Evolutionary conservation across 495 filamentous ascomycete species (phyloP).

Genomic region (Daldinia grandis): DNA sequence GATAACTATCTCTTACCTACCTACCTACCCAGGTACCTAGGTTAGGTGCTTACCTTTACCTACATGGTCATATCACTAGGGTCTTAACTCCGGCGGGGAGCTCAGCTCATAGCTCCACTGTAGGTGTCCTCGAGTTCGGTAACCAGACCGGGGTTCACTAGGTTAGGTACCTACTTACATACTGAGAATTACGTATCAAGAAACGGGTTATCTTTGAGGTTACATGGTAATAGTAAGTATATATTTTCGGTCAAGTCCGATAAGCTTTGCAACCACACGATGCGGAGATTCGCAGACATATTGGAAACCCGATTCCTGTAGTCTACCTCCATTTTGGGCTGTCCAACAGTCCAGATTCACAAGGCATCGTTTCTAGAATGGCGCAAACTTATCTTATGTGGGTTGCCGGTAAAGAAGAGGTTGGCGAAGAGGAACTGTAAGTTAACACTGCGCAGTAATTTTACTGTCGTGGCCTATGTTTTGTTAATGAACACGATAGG

Average conservation of each 20-base stretch:
- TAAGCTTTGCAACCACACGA: not conserved
- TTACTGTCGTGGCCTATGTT: not conserved
- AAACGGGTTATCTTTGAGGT: not conserved
- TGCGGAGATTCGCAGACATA: not conserved
- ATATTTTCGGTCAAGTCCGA: not conserved
- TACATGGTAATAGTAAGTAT: no score
- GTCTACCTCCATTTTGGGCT: not conserved
- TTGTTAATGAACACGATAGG: constrained; percentile 18
- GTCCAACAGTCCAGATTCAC: not conserved
- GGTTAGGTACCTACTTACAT: no score
- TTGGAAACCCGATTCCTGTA: not conserved
- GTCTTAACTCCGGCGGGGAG: not conserved
- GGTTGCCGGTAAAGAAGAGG: constrained; percentile 43
- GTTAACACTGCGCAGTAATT: not conserved
- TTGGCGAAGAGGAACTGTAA: constrained; percentile 43
- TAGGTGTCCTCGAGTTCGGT: not conserved
- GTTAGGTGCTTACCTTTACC: no score
- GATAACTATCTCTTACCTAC: no score
- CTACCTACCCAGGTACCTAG: no score
- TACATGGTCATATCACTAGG: not conserved
- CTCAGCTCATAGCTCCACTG: not conserved
- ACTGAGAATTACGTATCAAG: no score
- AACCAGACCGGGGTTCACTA: no score
- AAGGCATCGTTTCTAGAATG: constrained; percentile 18
- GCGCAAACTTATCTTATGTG: constrained; percentile 40